Conservation (phyloP, 169 alveolate species). For the Plasmodium inui region DNA sequence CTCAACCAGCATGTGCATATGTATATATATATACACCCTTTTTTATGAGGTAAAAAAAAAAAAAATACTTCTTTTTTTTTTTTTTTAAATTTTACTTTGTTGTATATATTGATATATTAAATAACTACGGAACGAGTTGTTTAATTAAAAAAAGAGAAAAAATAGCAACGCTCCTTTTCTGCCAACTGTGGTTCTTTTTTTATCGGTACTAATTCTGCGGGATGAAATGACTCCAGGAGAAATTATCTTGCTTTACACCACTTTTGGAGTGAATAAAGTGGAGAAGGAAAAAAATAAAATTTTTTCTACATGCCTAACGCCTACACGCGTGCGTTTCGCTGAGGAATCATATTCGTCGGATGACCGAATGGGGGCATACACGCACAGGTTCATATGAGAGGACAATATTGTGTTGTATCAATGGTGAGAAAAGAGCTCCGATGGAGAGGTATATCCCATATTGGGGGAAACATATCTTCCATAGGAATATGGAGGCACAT, state of each 20-base stretch:
- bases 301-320: background rate
- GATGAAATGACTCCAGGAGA: background rate
- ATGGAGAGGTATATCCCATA: too few relatives aligned
- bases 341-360: background rate
- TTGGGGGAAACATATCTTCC: too few relatives aligned
- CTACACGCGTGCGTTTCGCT: background rate
- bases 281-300: background rate
- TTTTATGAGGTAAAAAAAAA: slow-evolving; percentile 17
- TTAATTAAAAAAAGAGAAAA: slow-evolving; percentile 1
- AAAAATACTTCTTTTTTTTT: background rate
- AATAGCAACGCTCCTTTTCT: background rate
- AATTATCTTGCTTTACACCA: background rate
- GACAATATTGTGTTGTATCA: background rate
- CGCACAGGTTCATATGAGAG: background rate
- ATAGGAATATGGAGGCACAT: too few relatives aligned
- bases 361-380: background rate
- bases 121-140: slow-evolving; percentile 18
- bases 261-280: background rate
- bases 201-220: background rate
- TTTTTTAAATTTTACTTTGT: slow-evolving; percentile 24
- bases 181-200: background rate
- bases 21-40: background rate
- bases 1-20: background rate
- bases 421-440: background rate
- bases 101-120: background rate